These are phyloP conservation scores for Aspergillus steynii DNA, from an alignment of 495 filamentous ascomycete species.

Conservation along the genomic window DNA sequence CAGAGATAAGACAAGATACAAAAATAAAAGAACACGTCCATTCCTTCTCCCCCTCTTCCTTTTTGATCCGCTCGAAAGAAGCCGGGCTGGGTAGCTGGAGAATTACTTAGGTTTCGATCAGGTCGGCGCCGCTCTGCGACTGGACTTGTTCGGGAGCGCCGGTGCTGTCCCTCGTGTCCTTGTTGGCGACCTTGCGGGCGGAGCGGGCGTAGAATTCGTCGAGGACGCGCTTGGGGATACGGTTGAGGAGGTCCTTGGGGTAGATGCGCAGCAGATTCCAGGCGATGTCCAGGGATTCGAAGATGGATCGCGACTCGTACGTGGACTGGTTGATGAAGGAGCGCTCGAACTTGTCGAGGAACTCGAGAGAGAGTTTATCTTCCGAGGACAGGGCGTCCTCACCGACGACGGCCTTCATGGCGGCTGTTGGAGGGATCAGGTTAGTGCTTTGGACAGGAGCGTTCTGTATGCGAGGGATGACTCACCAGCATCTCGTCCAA, in stretches of 20 bases:
- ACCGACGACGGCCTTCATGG: conserved; percentile 99
- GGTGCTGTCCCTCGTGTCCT: conserved; percentile 72
- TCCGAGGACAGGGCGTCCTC: conserved; percentile 94
- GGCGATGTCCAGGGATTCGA: conserved; percentile 89
- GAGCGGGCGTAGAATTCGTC: conserved; percentile 89
- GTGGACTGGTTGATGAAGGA: conserved; percentile 88
- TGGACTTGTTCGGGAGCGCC: conserved; percentile 52
- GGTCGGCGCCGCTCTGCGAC: conserved; percentile 47
- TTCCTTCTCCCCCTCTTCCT: background rate
- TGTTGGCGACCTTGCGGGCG: conserved; percentile 52
- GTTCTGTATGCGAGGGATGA: conserved; percentile 6
- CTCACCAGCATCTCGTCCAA: conserved; percentile 85
- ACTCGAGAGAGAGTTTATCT: conserved; percentile 97
- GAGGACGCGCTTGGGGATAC: conserved; percentile 90
- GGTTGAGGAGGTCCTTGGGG: conserved; percentile 95
- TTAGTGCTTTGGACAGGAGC: background rate
- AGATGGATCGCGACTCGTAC: conserved; percentile 88
- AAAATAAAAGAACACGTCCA: conserved; percentile 2
- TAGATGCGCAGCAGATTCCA: conserved; percentile 96
- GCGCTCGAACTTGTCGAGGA: conserved; percentile 96
- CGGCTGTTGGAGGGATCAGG: conserved; percentile 49
- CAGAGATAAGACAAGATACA: background rate
- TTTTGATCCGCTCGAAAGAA: background rate
- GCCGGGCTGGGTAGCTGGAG: too few species aligned
- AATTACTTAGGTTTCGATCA: conserved; percentile 56